A percentile compares a stretch with the other conserved stretches of the same genome.
Conservation (phyloP, 768 basidiomycete species). For the Lentinula guzmanii region DNA sequence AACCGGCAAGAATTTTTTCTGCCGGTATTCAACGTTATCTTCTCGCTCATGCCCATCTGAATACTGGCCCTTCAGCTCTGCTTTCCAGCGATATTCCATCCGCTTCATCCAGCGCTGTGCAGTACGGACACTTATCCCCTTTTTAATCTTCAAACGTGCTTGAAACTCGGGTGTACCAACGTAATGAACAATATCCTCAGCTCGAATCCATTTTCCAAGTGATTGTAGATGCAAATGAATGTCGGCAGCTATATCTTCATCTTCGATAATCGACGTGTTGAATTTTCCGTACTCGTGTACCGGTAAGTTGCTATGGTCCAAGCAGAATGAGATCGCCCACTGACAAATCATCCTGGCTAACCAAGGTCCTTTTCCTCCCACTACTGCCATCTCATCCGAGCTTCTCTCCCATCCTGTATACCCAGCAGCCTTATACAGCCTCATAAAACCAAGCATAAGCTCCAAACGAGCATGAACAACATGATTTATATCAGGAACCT, state of each 20-base stretch:
- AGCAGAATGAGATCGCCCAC: too few relatives aligned
- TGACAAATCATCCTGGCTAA: too few relatives aligned
- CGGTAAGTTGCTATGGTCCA: too few relatives aligned
- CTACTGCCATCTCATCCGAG: too few relatives aligned
- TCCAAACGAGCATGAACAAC: too few relatives aligned
- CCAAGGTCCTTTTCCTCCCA: too few relatives aligned
- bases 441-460: too few relatives aligned
- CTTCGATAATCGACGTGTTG: slow-evolving; percentile 9
- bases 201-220: slow-evolving; percentile 16
- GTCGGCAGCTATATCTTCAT: slow-evolving; percentile 13
- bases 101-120: slow-evolving; percentile 18
- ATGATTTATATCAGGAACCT: too few relatives aligned
- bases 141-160: slow-evolving; percentile 8
- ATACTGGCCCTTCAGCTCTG: slow-evolving; percentile 16
- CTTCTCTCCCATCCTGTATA: too few relatives aligned
- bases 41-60: slow-evolving; percentile 24
- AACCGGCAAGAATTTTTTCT: slow-evolving; percentile 16
- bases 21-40: slow-evolving; percentile 22
- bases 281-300: too few relatives aligned
- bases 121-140: slow-evolving; percentile 14
- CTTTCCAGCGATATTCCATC: neutral
- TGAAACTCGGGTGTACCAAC: slow-evolving; percentile 1
- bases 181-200: slow-evolving; percentile 17
- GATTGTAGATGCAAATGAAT: slow-evolving; percentile 14
- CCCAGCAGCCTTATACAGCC: too few relatives aligned